These are phyloP conservation scores for Solanum sejunctum DNA, from an alignment of 257 asterid genomes.

Conservation along the genomic window DNA sequence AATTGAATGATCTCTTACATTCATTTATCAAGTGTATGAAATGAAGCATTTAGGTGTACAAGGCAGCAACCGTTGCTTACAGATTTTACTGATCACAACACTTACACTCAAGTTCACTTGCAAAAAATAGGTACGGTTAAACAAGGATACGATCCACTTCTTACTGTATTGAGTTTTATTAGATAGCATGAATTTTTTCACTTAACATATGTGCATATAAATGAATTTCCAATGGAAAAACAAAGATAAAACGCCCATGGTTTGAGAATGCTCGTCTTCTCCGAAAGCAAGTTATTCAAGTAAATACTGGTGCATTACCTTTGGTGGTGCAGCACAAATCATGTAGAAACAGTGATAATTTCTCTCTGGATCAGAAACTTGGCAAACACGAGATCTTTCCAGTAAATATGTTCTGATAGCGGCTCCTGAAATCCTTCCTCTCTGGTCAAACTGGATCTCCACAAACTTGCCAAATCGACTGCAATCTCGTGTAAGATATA, in stretches of 20 bases:
- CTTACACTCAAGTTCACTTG: neutral
- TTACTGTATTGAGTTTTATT: neutral
- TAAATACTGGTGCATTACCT: neutral
- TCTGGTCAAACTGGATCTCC: slow-evolving; percentile 11
- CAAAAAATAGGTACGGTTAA: neutral
- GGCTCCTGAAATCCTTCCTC: slow-evolving; percentile 15
- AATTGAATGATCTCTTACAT: neutral
- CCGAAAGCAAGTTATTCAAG: neutral
- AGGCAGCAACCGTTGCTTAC: neutral
- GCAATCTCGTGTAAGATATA: neutral
- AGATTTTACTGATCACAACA: neutral
- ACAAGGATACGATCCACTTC: neutral
- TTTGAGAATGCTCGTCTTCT: neutral
- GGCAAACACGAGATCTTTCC: slow-evolving; percentile 21
- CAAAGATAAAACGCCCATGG: neutral
- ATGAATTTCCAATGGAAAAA: neutral
- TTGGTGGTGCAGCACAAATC: slow-evolving; percentile 15
- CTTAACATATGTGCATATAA: neutral
- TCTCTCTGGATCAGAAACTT: slow-evolving; percentile 19
- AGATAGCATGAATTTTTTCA: neutral
- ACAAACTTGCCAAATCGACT: slow-evolving; percentile 24
- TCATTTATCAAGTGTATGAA: neutral
- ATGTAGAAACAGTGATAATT: slow-evolving; percentile 21
- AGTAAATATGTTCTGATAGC: slow-evolving; percentile 17
- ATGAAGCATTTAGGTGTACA: neutral